Base-by-base conservation (phyloP, 2,329 filamentous ascomycete species). In the Cytospora chrysosperma region DNA sequence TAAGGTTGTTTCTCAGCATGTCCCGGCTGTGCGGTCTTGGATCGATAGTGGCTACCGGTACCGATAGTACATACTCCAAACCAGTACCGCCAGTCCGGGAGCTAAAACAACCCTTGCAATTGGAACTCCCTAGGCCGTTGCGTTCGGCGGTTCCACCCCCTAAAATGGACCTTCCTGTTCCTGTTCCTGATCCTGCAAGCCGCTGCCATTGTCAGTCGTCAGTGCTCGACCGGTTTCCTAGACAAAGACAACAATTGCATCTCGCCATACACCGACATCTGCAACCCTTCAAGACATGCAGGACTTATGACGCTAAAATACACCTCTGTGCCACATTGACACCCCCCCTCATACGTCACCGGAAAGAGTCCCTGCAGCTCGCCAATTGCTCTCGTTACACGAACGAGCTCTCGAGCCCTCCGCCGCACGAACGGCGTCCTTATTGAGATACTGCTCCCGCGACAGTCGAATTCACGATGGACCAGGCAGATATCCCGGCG, bases 401-500 rank as follows among this genome's bases (percentile, higher is more conserved):
- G 37, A 61, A 34, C 56, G 53, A 56, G 47, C 64, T 26, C 54
- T 26, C 54, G 30, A 59, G 60, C 59, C 32, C 55, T 58, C 55
- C 49, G 49, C 55, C 43, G n/a, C 40, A 34, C 52, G 49, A n/a
- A 50, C 30, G 34, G 54, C 61, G 28, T 13, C 37, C 37, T 34
- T n/a, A n/a, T n/a, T n/a, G n/a, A n/a, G n/a, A n/a, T n/a, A 55
- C 27, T 40, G 43, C 51, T 37, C 37, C 17, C 58, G 58, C 51
- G 51, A 30, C 21, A 27, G n/a, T 52, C 63, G 47, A 62, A 51
- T 51, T 54, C 65, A 71, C 67, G 67, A 86, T 89, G 86, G 86
- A 89, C 72, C 86, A 88, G 77, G 85, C 84, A 70, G 86, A 88
- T 70, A 86, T 89, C 69, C 86, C 86, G 56, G 83, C 84, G 74